Percentiles rank a stretch among this genome's conserved stretches.
These are phyloP conservation scores for Candida mesenterica DNA, from an alignment of 1,139 yeast genomes.

Conservation along the genomic window DNA sequence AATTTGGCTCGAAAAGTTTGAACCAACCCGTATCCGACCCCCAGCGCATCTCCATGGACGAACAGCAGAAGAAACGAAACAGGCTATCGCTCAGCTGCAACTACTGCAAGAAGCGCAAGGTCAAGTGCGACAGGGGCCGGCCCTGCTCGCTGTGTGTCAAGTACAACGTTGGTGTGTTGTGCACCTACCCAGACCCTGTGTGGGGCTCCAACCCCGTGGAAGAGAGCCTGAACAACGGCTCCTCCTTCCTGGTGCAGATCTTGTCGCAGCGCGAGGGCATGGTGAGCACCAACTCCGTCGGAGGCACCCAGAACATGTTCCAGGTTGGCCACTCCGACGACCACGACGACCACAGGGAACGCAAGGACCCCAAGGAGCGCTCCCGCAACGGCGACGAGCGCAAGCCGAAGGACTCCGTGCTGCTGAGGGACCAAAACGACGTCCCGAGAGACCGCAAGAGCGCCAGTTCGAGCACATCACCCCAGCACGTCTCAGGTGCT, in stretches of 20 bases:
- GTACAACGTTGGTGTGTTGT: constrained; percentile 21
- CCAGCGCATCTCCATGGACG: background rate
- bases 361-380: background rate
- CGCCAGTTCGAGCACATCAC: too few relatives aligned
- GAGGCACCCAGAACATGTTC: constrained; percentile 1
- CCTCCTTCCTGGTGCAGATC: constrained; percentile 1
- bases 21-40: background rate
- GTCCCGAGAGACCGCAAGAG: too few relatives aligned
- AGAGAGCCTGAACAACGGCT: background rate
- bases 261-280: constrained; percentile 1
- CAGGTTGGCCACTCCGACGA: background rate
- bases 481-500: too few relatives aligned
- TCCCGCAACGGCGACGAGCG: too few relatives aligned
- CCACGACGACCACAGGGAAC: background rate
- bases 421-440: too few relatives aligned
- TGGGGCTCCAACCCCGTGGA: constrained; percentile 12
- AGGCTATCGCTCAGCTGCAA: constrained; percentile 23
- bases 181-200: constrained; percentile 29
- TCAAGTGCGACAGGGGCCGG: constrained; percentile 22
- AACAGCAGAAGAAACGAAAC: constrained; percentile 14
- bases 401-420: too few relatives aligned
- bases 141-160: constrained; percentile 23
- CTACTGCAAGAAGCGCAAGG: constrained; percentile 24
- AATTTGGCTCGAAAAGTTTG: background rate
- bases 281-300: constrained; percentile 1